Evolutionary conservation across 1,284 basidiomycete species (phyloP).

Genomic region (Marasmius tenuissimus): DNA sequence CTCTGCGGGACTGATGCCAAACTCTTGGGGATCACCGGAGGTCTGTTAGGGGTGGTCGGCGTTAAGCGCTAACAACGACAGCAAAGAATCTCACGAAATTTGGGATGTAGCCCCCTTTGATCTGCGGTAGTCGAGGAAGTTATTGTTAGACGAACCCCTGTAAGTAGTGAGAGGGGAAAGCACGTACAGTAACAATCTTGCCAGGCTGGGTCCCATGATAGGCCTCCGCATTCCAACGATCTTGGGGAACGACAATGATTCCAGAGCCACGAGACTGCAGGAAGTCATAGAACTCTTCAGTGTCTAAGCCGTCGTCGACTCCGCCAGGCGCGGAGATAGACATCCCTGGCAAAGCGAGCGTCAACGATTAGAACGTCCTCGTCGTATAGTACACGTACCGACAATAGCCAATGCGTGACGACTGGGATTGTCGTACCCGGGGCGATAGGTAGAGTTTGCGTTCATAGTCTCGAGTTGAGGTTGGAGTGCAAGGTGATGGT

Average conservation of each 20-base stretch:
- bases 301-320: background rate
- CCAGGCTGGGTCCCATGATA: slow-evolving; percentile 1
- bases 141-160: background rate
- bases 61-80: background rate
- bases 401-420: background rate
- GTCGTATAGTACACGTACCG: background rate
- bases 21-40: background rate
- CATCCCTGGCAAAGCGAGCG: background rate
- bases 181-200: background rate
- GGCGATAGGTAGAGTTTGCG: background rate
- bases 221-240: slow-evolving; percentile 5
- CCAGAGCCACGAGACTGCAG: slow-evolving; percentile 3
- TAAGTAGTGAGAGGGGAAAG: background rate
- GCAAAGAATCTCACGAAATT: background rate
- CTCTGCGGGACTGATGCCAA: background rate
- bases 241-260: background rate
- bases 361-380: background rate
- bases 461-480: background rate
- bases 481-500: background rate
- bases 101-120: background rate
- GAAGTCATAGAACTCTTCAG: slow-evolving; percentile 2
- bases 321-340: slow-evolving; percentile 2
- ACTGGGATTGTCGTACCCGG: background rate
- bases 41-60: background rate
- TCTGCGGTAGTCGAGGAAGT: background rate